phyloP scores from a whole-genome alignment of 306 rosid genomes.

The Cucumis hystrix region DNA sequence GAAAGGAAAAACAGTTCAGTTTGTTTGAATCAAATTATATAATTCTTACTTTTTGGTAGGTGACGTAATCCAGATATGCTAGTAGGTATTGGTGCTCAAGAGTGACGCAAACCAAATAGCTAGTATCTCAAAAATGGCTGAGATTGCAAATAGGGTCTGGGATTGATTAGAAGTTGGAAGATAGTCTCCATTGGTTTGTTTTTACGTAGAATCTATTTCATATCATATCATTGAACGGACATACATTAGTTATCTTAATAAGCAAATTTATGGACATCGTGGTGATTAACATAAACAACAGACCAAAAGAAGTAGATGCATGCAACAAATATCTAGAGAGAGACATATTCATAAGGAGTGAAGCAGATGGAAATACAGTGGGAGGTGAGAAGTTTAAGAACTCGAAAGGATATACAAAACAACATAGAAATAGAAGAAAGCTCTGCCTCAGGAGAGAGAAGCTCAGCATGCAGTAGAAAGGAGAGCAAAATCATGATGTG shows the following conservation, averaged over 20 bases:
- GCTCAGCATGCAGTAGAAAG: background rate
- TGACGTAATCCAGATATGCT: background rate
- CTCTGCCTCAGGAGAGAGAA: too few relatives aligned
- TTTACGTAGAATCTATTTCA: background rate
- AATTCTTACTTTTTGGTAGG: background rate
- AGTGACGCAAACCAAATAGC: background rate
- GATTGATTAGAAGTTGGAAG: background rate
- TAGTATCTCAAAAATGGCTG: too few relatives aligned
- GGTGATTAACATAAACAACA: too few relatives aligned
- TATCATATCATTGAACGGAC: too few relatives aligned
- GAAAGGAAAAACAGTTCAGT: background rate
- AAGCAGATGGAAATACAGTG: background rate
- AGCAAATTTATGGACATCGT: conserved; percentile 1
- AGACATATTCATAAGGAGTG: background rate
- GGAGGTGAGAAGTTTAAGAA: background rate
- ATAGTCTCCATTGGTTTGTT: conserved; percentile 8
- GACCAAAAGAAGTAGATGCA: conserved; percentile 1
- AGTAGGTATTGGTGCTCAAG: background rate
- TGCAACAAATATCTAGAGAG: conserved; percentile 25
- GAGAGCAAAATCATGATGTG: background rate
- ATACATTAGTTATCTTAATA: background rate
- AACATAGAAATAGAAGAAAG: background rate
- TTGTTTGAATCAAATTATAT: conserved; percentile 20
- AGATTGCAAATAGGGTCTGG: background rate
- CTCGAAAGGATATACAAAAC: background rate